A percentile compares a stretch with the other conserved stretches of the same genome.
Conservation (phyloP, 768 basidiomycete genomes). For the Pleurotus cornucopiae region DNA sequence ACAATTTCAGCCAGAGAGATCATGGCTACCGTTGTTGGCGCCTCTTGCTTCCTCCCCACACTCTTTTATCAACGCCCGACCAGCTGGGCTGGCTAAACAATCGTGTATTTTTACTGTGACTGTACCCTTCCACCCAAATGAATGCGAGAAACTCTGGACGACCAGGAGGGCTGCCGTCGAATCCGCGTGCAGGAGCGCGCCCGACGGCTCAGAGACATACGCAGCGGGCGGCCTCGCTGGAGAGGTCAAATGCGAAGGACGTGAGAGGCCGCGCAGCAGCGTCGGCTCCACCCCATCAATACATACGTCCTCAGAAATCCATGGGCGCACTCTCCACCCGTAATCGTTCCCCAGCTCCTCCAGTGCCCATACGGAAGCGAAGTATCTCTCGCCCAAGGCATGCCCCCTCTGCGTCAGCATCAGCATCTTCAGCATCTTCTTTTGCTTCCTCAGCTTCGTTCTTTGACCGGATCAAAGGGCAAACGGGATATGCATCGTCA, state of each 20-base stretch:
- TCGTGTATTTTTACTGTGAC: background rate
- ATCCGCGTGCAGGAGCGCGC: slow-evolving; percentile 33
- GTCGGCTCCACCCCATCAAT: slow-evolving; percentile 10
- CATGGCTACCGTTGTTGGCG: background rate
- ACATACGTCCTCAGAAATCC: slow-evolving; percentile 20
- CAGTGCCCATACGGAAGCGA: slow-evolving; percentile 12
- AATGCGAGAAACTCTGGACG: slow-evolving; percentile 16
- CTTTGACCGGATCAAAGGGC: slow-evolving; percentile 30
- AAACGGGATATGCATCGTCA: slow-evolving; percentile 31
- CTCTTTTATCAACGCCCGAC: slow-evolving; percentile 8
- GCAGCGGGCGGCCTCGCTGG: slow-evolving; percentile 8
- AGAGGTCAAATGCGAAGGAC: slow-evolving; percentile 9
- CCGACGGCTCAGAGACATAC: slow-evolving; percentile 16
- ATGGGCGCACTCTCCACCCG: slow-evolving; percentile 14
- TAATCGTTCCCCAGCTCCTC: slow-evolving; percentile 8
- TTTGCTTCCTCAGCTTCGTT: slow-evolving; percentile 29
- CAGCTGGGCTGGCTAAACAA: slow-evolving; percentile 19
- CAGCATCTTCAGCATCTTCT: slow-evolving; percentile 16
- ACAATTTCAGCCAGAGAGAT: background rate
- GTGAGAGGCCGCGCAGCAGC: slow-evolving; percentile 9
- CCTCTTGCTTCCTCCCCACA: slow-evolving; percentile 7
- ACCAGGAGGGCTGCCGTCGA: slow-evolving; percentile 33
- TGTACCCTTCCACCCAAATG: slow-evolving; percentile 4
- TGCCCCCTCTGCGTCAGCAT: slow-evolving; percentile 9
- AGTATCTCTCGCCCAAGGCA: background rate